A percentile compares a stretch with the other conserved stretches of the same genome.
phyloP scores from a whole-genome alignment of 2,329 filamentous ascomycete genomes.

The Paecilomyces fulvus region DNA sequence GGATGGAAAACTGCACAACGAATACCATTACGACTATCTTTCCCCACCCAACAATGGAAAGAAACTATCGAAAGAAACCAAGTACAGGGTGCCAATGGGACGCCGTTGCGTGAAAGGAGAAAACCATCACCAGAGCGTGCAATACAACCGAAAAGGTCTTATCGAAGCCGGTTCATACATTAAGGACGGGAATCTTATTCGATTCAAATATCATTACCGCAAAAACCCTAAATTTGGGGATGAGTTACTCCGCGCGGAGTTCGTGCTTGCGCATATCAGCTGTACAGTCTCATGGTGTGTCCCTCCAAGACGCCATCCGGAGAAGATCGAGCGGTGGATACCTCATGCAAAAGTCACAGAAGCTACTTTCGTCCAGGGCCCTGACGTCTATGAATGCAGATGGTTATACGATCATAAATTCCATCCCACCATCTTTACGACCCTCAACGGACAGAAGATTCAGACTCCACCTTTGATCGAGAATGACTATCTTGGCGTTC shows the following conservation, averaged over 20 bases:
- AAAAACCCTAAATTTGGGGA: conserved; percentile 47
- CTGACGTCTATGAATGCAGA: conserved; percentile 45
- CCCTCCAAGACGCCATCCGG: conserved; percentile 41
- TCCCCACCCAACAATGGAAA: conserved; percentile 16
- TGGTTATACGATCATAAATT: conserved; percentile 44
- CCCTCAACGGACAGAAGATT: conserved; percentile 42
- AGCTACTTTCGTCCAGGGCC: conserved; percentile 46
- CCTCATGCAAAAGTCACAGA: conserved; percentile 47
- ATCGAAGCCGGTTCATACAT: conserved; percentile 47
- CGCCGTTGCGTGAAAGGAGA: conserved; percentile 41
- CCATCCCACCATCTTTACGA: conserved; percentile 40
- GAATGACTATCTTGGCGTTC: conserved; percentile 36
- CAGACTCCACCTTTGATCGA: conserved; percentile 49
- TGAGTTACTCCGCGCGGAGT: conserved; percentile 49
- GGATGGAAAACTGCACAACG: conserved; percentile 34
- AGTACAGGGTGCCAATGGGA: conserved; percentile 34
- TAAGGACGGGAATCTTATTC: conserved; percentile 43
- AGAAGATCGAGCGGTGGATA: conserved; percentile 48
- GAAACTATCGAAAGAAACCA: conserved; percentile 16
- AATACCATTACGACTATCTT: conserved; percentile 43
- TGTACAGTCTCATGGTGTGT: conserved; percentile 49
- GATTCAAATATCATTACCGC: conserved; percentile 49
- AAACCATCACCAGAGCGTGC: conserved; percentile 38
- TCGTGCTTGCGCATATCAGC: conserved; percentile 45
- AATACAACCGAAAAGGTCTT: conserved; percentile 47